phyloP scores from a whole-genome alignment of 2,329 filamentous ascomycete genomes.

The Colletotrichum spinosum region DNA sequence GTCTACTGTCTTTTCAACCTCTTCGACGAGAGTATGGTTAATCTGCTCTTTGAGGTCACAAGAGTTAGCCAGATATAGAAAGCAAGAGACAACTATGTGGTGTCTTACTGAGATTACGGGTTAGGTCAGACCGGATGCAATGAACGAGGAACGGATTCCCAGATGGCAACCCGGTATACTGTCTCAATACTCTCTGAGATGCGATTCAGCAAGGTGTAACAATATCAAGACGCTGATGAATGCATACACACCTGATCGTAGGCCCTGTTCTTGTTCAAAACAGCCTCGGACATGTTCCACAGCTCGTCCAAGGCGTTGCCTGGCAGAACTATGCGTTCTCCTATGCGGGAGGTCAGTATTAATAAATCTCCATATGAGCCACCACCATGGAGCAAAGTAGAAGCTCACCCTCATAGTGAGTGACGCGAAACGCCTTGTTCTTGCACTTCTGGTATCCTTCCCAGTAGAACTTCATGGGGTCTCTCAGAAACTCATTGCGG shows the following conservation, averaged over 20 bases:
- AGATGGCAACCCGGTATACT: constrained; percentile 24
- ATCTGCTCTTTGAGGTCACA: background rate
- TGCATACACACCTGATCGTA: constrained; percentile 5
- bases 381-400: no score
- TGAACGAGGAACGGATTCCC: constrained; percentile 24
- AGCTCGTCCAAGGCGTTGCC: constrained; percentile 22
- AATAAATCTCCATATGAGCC: no score
- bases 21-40: constrained; percentile 10
- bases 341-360: background rate
- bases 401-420: constrained; percentile 15
- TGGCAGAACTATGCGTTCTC: constrained; percentile 15
- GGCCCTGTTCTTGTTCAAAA: constrained; percentile 25
- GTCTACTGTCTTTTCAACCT: constrained; percentile 40
- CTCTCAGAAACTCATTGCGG: constrained; percentile 16
- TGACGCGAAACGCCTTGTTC: constrained; percentile 9
- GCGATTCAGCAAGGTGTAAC: no score
- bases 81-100: background rate
- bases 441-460: constrained; percentile 17
- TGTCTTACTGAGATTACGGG: constrained; percentile 11
- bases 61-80: background rate
- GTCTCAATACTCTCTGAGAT: constrained; percentile 10
- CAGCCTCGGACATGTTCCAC: constrained; percentile 20
- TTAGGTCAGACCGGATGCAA: constrained; percentile 26
- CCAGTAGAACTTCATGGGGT: constrained; percentile 20
- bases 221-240: no score